phyloP scores from a whole-genome alignment of 768 basidiomycete species.

The Boletus reticulatus region DNA sequence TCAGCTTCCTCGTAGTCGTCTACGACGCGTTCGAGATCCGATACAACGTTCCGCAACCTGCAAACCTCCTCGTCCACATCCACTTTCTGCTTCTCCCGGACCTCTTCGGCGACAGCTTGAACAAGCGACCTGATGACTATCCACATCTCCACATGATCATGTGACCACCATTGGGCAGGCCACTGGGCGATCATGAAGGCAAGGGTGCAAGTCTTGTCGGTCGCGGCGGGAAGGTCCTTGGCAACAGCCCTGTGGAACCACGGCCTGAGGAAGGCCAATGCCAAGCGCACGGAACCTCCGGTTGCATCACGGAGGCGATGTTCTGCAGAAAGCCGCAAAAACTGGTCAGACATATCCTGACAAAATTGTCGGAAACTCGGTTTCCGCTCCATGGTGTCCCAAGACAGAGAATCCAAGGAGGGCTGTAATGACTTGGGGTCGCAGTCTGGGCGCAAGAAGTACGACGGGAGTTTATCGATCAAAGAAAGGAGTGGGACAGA shows the following conservation, averaged over 20 bases:
- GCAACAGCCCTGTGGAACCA: slow-evolving; percentile 60
- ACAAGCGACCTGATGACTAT: slow-evolving; percentile 58
- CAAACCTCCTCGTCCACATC: slow-evolving; percentile 45
- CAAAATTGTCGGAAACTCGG: slow-evolving; percentile 69
- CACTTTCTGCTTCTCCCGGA: slow-evolving; percentile 47
- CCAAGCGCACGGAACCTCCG: slow-evolving; percentile 62
- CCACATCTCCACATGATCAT: slow-evolving; percentile 61
- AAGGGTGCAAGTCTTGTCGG: slow-evolving; percentile 39
- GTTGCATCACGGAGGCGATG: slow-evolving; percentile 64
- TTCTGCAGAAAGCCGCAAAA: slow-evolving; percentile 53
- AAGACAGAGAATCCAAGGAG: slow-evolving; percentile 39
- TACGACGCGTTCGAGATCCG: slow-evolving; percentile 46
- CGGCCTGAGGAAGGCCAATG: slow-evolving; percentile 63
- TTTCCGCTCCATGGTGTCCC: slow-evolving; percentile 62
- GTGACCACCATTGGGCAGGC: slow-evolving; percentile 69
- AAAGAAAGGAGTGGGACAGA: slow-evolving; percentile 68
- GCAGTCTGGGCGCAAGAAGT: slow-evolving; percentile 47
- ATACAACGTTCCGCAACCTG: slow-evolving; percentile 49
- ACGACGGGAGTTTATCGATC: slow-evolving; percentile 68
- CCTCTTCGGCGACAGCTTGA: slow-evolving; percentile 62
- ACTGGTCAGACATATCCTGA: slow-evolving; percentile 62
- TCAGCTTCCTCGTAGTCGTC: slow-evolving; percentile 38
- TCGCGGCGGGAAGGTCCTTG: slow-evolving; percentile 38
- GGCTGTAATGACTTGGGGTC: slow-evolving; percentile 28
- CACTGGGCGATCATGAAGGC: slow-evolving; percentile 56